phyloP scores from a whole-genome alignment of 768 basidiomycete species.

The Aureoboletus auriporus region DNA sequence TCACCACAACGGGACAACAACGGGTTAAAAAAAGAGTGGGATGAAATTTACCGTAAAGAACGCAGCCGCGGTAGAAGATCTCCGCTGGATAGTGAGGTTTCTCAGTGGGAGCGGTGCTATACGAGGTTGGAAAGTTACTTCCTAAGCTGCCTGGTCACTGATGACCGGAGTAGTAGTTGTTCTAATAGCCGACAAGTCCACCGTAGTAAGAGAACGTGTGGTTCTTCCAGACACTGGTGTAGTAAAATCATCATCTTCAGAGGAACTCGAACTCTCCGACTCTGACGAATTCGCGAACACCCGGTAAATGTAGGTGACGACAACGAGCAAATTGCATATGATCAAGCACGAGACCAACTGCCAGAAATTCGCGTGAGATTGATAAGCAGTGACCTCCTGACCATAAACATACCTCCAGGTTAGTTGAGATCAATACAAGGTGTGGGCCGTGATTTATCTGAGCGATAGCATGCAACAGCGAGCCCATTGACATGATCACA shows the following conservation, averaged over 20 bases:
- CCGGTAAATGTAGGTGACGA: constrained; percentile 4
- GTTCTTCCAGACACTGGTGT: neutral
- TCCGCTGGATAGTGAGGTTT: neutral
- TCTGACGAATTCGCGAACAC: neutral
- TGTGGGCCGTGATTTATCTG: neutral
- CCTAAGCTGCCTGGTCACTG: neutral
- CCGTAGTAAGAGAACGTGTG: neutral
- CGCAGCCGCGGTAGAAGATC: too few species aligned
- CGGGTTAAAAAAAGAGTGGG: too few species aligned
- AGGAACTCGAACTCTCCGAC: neutral
- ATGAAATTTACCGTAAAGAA: too few species aligned
- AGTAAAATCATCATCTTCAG: constrained; percentile 10
- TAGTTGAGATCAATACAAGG: neutral
- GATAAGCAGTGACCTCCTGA: neutral
- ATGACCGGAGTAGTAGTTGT: neutral
- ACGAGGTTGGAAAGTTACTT: neutral
- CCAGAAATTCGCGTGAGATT: neutral
- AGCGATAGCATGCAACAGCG: constrained; percentile 4
- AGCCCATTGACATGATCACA: constrained; percentile 10
- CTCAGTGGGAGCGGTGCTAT: too few species aligned
- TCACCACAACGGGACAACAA: too few species aligned
- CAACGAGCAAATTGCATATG: constrained; percentile 10
- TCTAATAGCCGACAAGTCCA: neutral
- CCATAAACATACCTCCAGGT: constrained; percentile 4
- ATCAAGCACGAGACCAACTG: neutral